Base-by-base conservation (phyloP, 148 eudicot genomes). In the Rhododendron henanense region DNA sequence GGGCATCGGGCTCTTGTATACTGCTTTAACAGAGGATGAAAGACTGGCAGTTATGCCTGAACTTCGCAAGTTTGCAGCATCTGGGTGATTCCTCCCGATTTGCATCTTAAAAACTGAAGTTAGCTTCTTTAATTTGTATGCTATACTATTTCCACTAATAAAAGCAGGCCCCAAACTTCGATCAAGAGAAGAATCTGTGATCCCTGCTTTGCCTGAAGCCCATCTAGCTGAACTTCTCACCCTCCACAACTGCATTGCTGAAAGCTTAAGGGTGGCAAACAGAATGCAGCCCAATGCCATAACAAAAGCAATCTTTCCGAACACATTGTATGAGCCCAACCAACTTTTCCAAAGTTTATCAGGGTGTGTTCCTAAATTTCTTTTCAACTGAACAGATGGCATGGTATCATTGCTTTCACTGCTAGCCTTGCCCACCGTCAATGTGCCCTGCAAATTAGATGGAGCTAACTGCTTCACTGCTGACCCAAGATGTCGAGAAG, bases 391-490 rank as follows among this genome's bases (percentile, higher is more conserved):
- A 78, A 93, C 86, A 57, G 99, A 91, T 84, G 95, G 90, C 45
- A 90, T 87, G 85, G 86, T 88, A 67, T 37, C 73, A 75, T 82
- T 88, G 88, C 25, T 89, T 65, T 87, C 92, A 78, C 84, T 86
- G 84, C 85, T 83, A 74, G 86, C 75, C 88, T 92, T 93, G 73
- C 89, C 85, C 82, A 88, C 91, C 41, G 80, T 90, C n/a, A 87
- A 81, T n/a, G 94, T 88, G 80, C 85, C 90, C 88, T 86, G 95
- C 89, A 93, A 82, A 90, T 97, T 91, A 83, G 91, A 81, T 74
- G 97, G 94, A 86, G 98, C 86, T 90, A 95, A 90, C 89, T 93
- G 95, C 94, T 94, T 94, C 79, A 91, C 98, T 81, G 95, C 96
- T 84, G 91, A 87, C 84, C 99, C 98, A 78, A 94, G 92, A 89